These are phyloP conservation scores for Jasminum sambac DNA, from an alignment of 257 asterid genomes.

Conservation along the genomic window DNA sequence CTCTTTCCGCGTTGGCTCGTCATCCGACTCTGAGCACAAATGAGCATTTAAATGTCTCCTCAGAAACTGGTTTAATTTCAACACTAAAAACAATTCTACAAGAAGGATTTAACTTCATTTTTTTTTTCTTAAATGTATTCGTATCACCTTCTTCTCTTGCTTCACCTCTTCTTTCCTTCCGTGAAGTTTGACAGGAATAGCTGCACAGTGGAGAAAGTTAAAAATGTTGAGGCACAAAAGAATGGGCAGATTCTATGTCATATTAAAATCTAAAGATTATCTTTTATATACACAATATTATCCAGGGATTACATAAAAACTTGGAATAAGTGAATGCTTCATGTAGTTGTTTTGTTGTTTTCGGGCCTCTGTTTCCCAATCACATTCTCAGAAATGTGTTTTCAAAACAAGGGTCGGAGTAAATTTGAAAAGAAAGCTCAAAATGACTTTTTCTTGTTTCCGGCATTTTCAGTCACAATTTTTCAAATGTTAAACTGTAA, in stretches of 20 bases:
- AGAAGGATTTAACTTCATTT: not conserved
- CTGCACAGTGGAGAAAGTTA: slow-evolving; percentile 20
- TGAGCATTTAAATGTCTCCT: not conserved
- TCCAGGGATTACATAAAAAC: not conserved
- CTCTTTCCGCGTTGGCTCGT: slow-evolving; percentile 34
- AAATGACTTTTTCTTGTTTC: too few relatives aligned
- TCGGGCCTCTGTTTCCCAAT: too few relatives aligned
- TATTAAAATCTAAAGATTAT: too few relatives aligned
- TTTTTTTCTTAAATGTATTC: not conserved
- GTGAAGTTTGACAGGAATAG: slow-evolving; percentile 27
- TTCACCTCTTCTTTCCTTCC: slow-evolving; percentile 28
- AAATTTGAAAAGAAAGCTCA: too few relatives aligned
- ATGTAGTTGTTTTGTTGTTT: too few relatives aligned
- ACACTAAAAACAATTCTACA: not conserved
- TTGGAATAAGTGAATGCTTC: not conserved
- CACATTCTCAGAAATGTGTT: too few relatives aligned
- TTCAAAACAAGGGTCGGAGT: too few relatives aligned
- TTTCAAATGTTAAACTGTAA: too few relatives aligned
- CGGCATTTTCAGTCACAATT: too few relatives aligned
- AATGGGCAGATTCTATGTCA: not conserved
- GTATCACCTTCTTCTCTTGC: slow-evolving; percentile 39
- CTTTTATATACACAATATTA: too few relatives aligned
- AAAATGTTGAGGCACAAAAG: not conserved
- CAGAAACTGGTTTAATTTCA: not conserved
- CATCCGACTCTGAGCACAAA: slow-evolving; percentile 25